phyloP scores from a whole-genome alignment of 192 early-diverging fungal species.

The Podila minutissima region DNA sequence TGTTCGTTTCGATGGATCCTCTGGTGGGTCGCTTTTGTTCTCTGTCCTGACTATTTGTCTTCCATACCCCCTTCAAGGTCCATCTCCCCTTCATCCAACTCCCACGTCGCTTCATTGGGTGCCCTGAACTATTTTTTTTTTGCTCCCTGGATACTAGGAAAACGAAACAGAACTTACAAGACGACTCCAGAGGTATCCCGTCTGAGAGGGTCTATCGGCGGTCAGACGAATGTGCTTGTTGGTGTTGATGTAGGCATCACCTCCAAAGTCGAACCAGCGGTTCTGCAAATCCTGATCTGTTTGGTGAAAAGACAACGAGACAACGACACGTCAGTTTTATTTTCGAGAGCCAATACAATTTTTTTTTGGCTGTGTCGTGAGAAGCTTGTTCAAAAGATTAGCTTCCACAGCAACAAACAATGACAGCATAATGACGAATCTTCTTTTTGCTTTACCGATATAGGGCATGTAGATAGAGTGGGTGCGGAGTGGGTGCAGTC shows the following conservation, averaged over 20 bases:
- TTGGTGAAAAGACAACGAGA: not conserved
- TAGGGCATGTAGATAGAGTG: slow-evolving; percentile 67
- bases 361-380: not conserved
- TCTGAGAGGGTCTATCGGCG: slow-evolving; percentile 77
- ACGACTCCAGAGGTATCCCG: slow-evolving; percentile 85
- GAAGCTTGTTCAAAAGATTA: not conserved
- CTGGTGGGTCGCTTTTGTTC: too few species aligned
- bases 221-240: slow-evolving; percentile 90
- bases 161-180: slow-evolving; percentile 49
- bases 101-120: too few species aligned
- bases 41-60: too few species aligned
- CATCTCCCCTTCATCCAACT: too few species aligned
- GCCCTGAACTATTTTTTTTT: not conserved
- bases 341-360: not conserved
- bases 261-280: slow-evolving; percentile 97
- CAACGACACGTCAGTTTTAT: not conserved
- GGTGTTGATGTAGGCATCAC: slow-evolving; percentile 89
- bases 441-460: slow-evolving; percentile 51
- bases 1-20: too few species aligned
- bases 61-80: too few species aligned
- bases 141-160: not conserved
- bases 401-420: not conserved
- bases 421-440: not conserved
- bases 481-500: slow-evolving; percentile 54
- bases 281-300: slow-evolving; percentile 79